Base-by-base conservation (phyloP, 257 asterid genomes). In the Solanum phureja region DNA sequence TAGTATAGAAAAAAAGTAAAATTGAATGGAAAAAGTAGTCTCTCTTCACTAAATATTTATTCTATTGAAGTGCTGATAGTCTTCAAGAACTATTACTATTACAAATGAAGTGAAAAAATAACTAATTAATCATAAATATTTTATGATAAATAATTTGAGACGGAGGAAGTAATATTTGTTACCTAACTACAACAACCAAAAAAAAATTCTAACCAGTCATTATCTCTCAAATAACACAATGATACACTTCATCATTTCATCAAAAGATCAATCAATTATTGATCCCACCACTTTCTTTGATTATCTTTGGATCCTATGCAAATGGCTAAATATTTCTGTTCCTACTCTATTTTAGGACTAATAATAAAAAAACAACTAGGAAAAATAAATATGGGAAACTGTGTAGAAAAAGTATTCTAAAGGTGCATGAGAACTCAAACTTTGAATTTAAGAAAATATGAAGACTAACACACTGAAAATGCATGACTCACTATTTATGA, bases 291-390 rank as follows among this genome's bases (percentile, higher is more conserved):
- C 34, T 42, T 77, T 88, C 85, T 52, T 42, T 83, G 88, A 89
- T 89, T 85, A 38, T 92, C 90, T 93, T 92, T 72, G 95, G 92
- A 93, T 93, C 96, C 95, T 91, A 90, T 93, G 92, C 90, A 79
- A 66, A 75, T 87, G 90, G 74, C 87, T 38, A 81, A 7, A 14
- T 72, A 3, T 33, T 33, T 69, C 49, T 88, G 74, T 85, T 33
- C 89, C 87, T 46, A 74, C 62, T 74, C 85, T 69, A 31, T 88
- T 91, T 90, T 90, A 81, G 84, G 23, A 29, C n/a, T 24, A 44
- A 16, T 81, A 44, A 46, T 27, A 46, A 81, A 34, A 13, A 79
- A 74, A 14, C 68, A 81, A 79, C 10, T 44, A 79, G 68, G 38
- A 71, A 7, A 71, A 31, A 46, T 52, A 52, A 23, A 76, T 6